Percentiles rank a stretch among this genome's conserved stretches.
Conservation (phyloP, 129 eudicot genomes). For the Helianthus tuberosus region DNA sequence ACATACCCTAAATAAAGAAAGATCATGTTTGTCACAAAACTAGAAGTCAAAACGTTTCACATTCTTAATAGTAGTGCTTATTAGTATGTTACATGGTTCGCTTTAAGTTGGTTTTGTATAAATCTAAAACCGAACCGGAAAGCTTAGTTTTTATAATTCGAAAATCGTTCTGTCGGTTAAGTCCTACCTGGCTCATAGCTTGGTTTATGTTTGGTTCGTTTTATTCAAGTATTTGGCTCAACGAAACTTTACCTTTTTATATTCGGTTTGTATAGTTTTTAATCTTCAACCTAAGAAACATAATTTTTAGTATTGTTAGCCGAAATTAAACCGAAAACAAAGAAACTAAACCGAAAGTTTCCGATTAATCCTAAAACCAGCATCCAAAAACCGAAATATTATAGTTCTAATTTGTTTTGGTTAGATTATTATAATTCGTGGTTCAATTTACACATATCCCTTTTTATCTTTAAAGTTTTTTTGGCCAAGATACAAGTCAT, state of each 20-base stretch:
- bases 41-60: slow-evolving; percentile 23
- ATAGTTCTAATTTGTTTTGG: background rate
- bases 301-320: too few species aligned
- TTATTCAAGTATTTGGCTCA: too few species aligned
- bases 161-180: background rate
- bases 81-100: background rate
- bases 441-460: background rate
- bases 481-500: slow-evolving; percentile 3
- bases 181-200: background rate
- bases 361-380: background rate
- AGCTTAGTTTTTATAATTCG: background rate
- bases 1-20: slow-evolving; percentile 12
- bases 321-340: too few species aligned
- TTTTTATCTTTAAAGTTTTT: slow-evolving; percentile 26
- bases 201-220: background rate
- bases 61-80: background rate
- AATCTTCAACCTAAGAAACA: too few species aligned
- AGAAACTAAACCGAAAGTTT: background rate
- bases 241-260: too few species aligned
- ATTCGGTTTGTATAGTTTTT: too few species aligned
- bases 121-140: background rate
- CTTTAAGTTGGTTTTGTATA: background rate
- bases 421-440: background rate
- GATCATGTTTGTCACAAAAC: background rate
- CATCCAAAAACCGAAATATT: background rate